Evolutionary conservation across 2,329 filamentous ascomycete species (phyloP), one percentile per base, ranked within the genome.

Genomic region (Epichloe festucae): DNA sequence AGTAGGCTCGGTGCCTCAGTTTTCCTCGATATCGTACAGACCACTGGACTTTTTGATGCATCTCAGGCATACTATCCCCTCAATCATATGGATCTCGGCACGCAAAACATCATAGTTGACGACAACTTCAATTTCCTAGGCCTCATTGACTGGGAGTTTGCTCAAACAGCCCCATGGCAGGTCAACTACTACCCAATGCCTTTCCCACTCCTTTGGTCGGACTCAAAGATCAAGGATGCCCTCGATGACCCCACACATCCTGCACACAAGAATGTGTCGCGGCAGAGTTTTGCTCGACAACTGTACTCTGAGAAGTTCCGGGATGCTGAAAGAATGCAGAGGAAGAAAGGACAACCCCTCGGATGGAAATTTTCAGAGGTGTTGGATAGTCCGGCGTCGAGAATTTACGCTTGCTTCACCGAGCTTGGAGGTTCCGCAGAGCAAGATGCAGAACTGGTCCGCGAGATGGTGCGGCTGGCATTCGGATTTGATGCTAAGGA

Each of bases 31-130:
- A 63, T 65, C 23, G 59, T 49, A 23, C 47, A 49, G 21, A 31
- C 19, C 27, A 43, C 57, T 10, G 43, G 43, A 11, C 34, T 62
- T 6, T 64, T 65, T 47, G 17, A 56, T 11, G 41, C 36, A 15
- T 8, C 42, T n/a, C 11, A 39, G 2, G 48, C 19, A 36, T 45
- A 34, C 12, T 62, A 60, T 52, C 60, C 57, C 38, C 52, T 67
- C 1, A 62, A 62, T 44, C 60, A 67, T 52, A 66, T 67, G 59
- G 63, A 66, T 49, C 56, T 67, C 17, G 62, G 63, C 35, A 59
- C 58, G 5, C 61, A 67, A 47, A 65, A 67, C 48, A 61, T 68
- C 19, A 52, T 67, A 1, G 57, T 67, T 17, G 62, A 65, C 41
- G 56, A 60, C 23, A 49, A 58, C 14, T 61, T 62, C 46, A 60